phyloP scores from a whole-genome alignment of 352 stramenopile species.

The Pythium volutum region DNA sequence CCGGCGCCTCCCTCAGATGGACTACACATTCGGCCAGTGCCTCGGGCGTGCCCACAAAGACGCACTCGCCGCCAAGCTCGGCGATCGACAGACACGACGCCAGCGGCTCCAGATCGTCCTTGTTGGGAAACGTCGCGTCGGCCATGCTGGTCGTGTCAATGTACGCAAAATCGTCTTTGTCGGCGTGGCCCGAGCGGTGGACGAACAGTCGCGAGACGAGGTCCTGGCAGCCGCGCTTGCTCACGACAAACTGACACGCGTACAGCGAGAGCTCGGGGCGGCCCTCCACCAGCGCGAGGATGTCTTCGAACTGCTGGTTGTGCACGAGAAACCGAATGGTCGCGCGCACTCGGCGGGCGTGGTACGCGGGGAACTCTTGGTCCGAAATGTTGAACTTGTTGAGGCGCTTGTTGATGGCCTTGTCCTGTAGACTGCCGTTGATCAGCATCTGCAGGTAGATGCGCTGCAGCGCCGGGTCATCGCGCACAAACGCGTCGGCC shows the following conservation, averaged over 20 bases:
- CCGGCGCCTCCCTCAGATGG: conserved; percentile 38
- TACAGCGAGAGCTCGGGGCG: conserved; percentile 38
- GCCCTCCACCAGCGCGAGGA: conserved; percentile 34
- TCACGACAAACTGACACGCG: conserved; percentile 54
- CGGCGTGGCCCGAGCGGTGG: conserved; percentile 32
- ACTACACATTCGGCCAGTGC: conserved; percentile 33
- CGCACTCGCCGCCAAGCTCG: conserved; percentile 37
- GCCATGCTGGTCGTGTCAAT: conserved; percentile 37
- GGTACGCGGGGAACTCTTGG: conserved; percentile 54
- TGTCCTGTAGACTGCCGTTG: conserved; percentile 40
- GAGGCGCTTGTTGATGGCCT: conserved; percentile 72
- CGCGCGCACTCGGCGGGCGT: conserved; percentile 39
- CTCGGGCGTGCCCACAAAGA: conserved; percentile 55
- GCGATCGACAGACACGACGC: conserved; percentile 47
- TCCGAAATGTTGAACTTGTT: conserved; percentile 51
- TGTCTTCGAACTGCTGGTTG: conserved; percentile 59
- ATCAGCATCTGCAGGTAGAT: conserved; percentile 56
- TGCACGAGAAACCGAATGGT: conserved; percentile 62
- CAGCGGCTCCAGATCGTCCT: conserved; percentile 44
- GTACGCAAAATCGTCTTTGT: conserved; percentile 34
- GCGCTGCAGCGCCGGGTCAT: conserved; percentile 33
- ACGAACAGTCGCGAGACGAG: conserved; percentile 55
- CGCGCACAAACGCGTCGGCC: conserved; percentile 54
- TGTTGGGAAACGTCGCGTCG: conserved; percentile 20
- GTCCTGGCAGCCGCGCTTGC: conserved; percentile 36